A percentile compares a stretch with the other conserved stretches of the same genome.
Conservation (phyloP, 140 eudicot genomes). For the Ambrosia hybrid region DNA sequence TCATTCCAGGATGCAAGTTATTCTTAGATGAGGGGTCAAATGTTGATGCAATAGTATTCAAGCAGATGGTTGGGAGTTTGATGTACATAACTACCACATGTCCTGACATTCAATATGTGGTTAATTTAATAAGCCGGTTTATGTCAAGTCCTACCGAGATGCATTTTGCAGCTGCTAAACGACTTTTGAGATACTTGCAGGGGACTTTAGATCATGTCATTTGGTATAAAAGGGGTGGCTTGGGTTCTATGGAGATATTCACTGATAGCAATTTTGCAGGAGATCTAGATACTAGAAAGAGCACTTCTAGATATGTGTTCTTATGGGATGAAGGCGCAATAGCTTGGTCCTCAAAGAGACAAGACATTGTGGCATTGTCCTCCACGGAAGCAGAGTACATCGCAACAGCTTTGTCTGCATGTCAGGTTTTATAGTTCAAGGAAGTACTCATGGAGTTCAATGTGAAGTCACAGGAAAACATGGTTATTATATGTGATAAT, state of each 20-base stretch:
- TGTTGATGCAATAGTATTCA: background rate
- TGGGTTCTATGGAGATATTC: background rate
- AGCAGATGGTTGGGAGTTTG: constrained; percentile 5
- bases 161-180: background rate
- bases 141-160: background rate
- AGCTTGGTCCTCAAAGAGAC: constrained; percentile 1
- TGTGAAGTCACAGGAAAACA: background rate
- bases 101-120: background rate
- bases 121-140: background rate
- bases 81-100: background rate
- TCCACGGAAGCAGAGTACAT: background rate
- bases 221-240: background rate
- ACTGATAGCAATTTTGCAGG: constrained; percentile 13
- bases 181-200: background rate
- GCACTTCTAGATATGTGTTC: background rate
- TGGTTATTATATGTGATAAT: constrained; percentile 7
- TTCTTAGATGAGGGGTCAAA: background rate
- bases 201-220: background rate
- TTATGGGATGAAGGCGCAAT: background rate
- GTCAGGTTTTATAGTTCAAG: constrained; percentile 13
- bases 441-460: background rate
- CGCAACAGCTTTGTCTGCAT: background rate
- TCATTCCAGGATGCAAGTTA: background rate
- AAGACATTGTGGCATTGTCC: background rate
- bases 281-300: background rate